Conservation (phyloP, 2,329 filamentous ascomycete species). For the Beauveria asiatica region DNA sequence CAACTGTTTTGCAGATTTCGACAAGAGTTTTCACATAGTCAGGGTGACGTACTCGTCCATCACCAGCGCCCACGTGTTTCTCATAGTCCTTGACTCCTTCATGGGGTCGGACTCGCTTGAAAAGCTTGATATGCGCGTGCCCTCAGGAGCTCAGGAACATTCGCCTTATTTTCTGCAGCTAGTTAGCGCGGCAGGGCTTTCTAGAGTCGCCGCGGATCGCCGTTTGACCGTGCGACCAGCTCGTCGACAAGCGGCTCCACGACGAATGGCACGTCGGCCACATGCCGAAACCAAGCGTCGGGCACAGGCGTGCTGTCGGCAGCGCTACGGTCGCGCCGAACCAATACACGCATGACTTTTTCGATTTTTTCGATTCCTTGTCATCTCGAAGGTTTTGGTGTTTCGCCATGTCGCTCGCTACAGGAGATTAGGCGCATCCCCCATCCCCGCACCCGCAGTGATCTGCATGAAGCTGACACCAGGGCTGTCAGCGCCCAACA, state of each 20-base stretch:
- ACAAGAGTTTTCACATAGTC: background rate
- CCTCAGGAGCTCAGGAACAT: background rate
- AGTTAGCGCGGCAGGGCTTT: too few species aligned
- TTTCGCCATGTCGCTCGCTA: background rate
- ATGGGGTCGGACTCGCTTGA: background rate
- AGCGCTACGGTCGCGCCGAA: background rate
- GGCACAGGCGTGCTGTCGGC: background rate
- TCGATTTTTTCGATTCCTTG: too few species aligned
- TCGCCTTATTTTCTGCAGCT: background rate
- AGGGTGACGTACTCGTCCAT: background rate
- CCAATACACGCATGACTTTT: background rate
- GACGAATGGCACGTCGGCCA: background rate
- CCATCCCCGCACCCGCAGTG: background rate
- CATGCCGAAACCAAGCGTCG: background rate
- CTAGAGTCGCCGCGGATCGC: background rate
- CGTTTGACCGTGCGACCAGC: background rate
- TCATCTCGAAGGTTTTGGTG: background rate
- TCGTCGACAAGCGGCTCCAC: background rate
- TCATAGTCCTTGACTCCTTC: background rate
- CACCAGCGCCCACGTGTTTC: background rate
- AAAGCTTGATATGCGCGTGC: background rate
- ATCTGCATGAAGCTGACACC: background rate
- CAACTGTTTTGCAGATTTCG: background rate
- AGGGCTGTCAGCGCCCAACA: background rate
- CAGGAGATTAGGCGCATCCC: background rate